Conservation (phyloP, 2,329 filamentous ascomycete species). For the Aureobasidium sp. region DNA sequence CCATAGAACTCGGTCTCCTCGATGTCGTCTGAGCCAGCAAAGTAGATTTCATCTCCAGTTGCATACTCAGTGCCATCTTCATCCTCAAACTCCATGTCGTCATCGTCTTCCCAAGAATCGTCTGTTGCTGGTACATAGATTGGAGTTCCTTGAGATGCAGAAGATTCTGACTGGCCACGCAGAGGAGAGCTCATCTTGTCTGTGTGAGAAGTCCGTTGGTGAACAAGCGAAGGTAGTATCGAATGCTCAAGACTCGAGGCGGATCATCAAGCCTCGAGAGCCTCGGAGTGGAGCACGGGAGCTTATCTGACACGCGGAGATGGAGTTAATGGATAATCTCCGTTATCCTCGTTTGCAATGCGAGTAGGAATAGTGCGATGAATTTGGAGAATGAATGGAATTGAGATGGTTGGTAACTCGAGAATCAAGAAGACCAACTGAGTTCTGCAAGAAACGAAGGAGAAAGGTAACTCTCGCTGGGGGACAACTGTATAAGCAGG, state of each 20-base stretch:
- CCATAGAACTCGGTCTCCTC: slow-evolving; percentile 29
- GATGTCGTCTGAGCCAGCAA: slow-evolving; percentile 28
- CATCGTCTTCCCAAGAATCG: slow-evolving; percentile 24
- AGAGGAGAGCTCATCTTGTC: background rate
- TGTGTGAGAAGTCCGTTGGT: background rate
- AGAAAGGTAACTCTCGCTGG: background rate
- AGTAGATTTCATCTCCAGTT: slow-evolving; percentile 25
- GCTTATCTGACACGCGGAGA: slow-evolving; percentile 1
- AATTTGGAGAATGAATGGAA: background rate
- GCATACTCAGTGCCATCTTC: slow-evolving; percentile 25
- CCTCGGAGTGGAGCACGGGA: slow-evolving; percentile 4
- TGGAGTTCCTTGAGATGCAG: background rate
- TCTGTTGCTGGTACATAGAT: slow-evolving; percentile 14
- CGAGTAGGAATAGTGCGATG: background rate
- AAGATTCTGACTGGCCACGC: background rate
- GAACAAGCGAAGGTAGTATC: background rate
- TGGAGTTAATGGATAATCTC: background rate
- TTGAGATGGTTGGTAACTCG: background rate
- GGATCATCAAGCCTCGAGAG: background rate
- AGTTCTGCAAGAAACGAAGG: background rate
- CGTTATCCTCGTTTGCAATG: background rate
- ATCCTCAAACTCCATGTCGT: slow-evolving; percentile 45
- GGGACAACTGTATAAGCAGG: background rate
- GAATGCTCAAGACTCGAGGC: background rate
- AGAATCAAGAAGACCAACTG: background rate